Base-by-base conservation (phyloP, 1,284 basidiomycete species). In the Meripilus lineatus region DNA sequence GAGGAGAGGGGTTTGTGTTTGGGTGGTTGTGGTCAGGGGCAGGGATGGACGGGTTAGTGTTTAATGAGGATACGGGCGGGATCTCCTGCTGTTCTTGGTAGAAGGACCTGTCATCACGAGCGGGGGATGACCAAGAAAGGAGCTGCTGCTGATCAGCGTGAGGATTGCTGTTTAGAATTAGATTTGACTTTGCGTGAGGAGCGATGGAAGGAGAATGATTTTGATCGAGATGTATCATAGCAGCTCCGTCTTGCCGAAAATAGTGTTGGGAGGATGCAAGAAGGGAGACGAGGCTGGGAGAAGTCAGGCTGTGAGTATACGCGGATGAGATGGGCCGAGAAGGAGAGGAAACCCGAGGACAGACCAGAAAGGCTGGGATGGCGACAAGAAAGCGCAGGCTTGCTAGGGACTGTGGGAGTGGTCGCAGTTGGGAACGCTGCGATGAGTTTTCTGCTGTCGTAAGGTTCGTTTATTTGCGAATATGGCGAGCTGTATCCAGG, bases 161-260 rank as follows among this genome's bases (percentile, higher is more conserved):
- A 48, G 59, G 60, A 54, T 62, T 61, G 58, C 61, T 64, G 59
- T 67, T 56, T 52, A 70, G 68, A 57, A 73, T 71, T 58, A 73
- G 63, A 64, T 71, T 68, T 52, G 71, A 61, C 53, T 70, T 69
- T 52, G 64, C 53, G 52, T 64, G 58, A 52, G 65, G 65, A 56
- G 69, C 62, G 50, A 68, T 65, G 48, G 64, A 52, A 52, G 66
- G 54, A 46, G 52, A 56, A 59, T 69, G 68, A 63, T 67, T 75
- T 55, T 68, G 76, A 77, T 79, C 77, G 68, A 79, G 70, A 70
- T 77, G 74, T 65, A 79, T 74, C 76, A 79, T 78, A 58, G 53
- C 40, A 49, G 23, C 34, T 43, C 43, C 42, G 47, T 34, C 46
- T 46, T 38, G 53, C 59, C 60, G 50, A 56, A 59, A 54, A 53